Evolutionary conservation across 2,329 filamentous ascomycete genomes (phyloP).

Genomic region (Sporothrix schenckii): DNA sequence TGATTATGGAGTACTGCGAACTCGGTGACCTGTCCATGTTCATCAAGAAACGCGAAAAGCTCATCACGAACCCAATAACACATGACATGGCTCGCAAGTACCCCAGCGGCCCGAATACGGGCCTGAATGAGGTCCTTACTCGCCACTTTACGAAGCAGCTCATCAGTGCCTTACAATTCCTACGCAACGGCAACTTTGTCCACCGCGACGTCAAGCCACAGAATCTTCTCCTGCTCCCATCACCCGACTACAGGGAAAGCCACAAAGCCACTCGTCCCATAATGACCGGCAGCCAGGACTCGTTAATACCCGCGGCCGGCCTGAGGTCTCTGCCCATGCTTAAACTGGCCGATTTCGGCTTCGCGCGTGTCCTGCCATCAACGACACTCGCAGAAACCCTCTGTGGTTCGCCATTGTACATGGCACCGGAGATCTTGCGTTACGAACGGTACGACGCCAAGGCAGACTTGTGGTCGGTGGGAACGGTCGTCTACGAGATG

Average conservation of each 20-base stretch:
- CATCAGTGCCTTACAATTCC: constrained; percentile 84
- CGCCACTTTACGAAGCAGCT: constrained; percentile 97
- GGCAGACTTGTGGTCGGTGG: constrained; percentile 96
- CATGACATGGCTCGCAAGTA: constrained; percentile 93
- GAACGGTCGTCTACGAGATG: constrained; percentile 96
- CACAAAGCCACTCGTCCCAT: constrained; percentile 67
- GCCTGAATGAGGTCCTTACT: constrained; percentile 94
- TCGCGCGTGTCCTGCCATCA: constrained; percentile 85
- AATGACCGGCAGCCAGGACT: constrained; percentile 75
- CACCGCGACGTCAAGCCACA: constrained; percentile 98
- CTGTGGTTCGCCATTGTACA: constrained; percentile 95
- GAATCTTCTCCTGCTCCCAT: constrained; percentile 87
- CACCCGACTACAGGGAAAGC: constrained; percentile 68
- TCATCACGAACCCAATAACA: constrained; percentile 77
- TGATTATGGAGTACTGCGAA: constrained; percentile 98
- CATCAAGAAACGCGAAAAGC: constrained; percentile 88
- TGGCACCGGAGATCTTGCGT: constrained; percentile 95
- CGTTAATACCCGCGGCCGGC: constrained; percentile 77
- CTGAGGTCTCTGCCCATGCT: constrained; percentile 88
- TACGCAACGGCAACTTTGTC: constrained; percentile 82
- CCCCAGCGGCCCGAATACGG: constrained; percentile 77
- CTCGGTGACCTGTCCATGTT: constrained; percentile 92
- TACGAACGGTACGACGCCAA: constrained; percentile 98
- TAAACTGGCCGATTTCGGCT: constrained; percentile 98
- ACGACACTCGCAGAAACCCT: constrained; percentile 94